phyloP scores from a whole-genome alignment of 1,284 basidiomycete species.

The Fomitiporia mediterranea region DNA sequence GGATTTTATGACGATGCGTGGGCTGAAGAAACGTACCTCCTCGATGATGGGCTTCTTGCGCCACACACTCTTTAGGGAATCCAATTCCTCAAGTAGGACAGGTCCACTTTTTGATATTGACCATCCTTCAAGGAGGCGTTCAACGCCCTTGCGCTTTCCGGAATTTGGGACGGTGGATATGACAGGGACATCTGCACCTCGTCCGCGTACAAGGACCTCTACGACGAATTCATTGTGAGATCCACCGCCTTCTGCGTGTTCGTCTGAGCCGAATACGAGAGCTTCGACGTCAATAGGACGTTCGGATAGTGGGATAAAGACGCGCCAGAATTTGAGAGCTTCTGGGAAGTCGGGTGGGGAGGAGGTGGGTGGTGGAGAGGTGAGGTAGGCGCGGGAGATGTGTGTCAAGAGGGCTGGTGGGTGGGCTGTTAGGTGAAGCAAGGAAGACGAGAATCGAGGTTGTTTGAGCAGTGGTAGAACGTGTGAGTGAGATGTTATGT shows the following conservation, averaged over 20 bases:
- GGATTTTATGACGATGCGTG: too few relatives aligned
- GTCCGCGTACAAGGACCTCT: constrained; percentile 54
- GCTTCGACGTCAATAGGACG: constrained; percentile 54
- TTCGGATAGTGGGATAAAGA: constrained; percentile 64
- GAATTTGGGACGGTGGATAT: constrained; percentile 18
- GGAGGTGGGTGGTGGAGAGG: constrained; percentile 59
- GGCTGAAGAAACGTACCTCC: constrained; percentile 41
- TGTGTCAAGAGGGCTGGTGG: constrained; percentile 59
- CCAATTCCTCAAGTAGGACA: constrained; percentile 45
- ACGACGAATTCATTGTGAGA: constrained; percentile 45
- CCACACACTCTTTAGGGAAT: constrained; percentile 45
- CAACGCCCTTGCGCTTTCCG: constrained; percentile 45
- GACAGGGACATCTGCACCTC: constrained; percentile 20
- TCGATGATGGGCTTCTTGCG: constrained; percentile 32
- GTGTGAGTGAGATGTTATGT: constrained; percentile 48
- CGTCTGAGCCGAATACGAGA: constrained; percentile 52
- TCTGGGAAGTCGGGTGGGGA: constrained; percentile 32
- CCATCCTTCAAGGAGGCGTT: constrained; percentile 67
- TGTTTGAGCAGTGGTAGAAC: constrained; percentile 54
- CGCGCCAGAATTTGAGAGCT: constrained; percentile 79
- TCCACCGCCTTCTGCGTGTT: constrained; percentile 30
- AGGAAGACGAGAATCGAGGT: constrained; percentile 59
- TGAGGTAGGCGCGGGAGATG: constrained; percentile 62
- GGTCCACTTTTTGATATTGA: constrained; percentile 30
- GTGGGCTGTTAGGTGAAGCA: constrained; percentile 63